Conservation (phyloP, 208 protist species). For the Leishmania guyanensis region DNA sequence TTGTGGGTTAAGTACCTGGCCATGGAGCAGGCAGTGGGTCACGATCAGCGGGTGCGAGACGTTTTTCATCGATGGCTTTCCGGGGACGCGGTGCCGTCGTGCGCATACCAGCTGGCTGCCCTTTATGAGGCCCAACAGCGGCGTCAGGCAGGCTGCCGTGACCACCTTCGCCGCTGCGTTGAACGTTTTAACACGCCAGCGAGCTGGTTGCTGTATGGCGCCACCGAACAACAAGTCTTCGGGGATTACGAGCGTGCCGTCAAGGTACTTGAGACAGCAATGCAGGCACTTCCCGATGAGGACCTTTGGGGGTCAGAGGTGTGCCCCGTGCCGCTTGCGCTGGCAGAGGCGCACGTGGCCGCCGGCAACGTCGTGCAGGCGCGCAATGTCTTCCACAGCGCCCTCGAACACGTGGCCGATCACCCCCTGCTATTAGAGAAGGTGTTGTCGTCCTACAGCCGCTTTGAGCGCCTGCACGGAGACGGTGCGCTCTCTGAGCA, state of each 20-base stretch:
- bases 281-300: conserved; percentile 71
- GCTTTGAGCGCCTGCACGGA: conserved; percentile 65
- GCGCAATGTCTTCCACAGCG: conserved; percentile 50
- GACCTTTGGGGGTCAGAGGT: conserved; percentile 41
- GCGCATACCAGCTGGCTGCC: conserved; percentile 94
- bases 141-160: conserved; percentile 45
- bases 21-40: conserved; percentile 97
- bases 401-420: conserved; percentile 48
- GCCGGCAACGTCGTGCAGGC: conserved; percentile 40
- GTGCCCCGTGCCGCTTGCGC: conserved; percentile 73
- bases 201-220: conserved; percentile 90
- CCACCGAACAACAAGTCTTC: conserved; percentile 84
- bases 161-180: conserved; percentile 72
- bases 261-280: conserved; percentile 68
- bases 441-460: conserved; percentile 63
- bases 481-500: conserved; percentile 41
- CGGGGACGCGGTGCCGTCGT: conserved; percentile 42
- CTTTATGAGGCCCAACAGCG: conserved; percentile 87
- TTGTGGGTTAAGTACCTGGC: conserved; percentile 97
- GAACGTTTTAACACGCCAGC: conserved; percentile 59
- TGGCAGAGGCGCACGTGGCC: conserved; percentile 51
- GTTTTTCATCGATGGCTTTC: conserved; percentile 97
- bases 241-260: conserved; percentile 47
- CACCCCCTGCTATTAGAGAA: conserved; percentile 38
- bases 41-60: conserved; percentile 79